Conservation (phyloP, 2,329 filamentous ascomycete genomes). For the Alternaria alternata region DNA sequence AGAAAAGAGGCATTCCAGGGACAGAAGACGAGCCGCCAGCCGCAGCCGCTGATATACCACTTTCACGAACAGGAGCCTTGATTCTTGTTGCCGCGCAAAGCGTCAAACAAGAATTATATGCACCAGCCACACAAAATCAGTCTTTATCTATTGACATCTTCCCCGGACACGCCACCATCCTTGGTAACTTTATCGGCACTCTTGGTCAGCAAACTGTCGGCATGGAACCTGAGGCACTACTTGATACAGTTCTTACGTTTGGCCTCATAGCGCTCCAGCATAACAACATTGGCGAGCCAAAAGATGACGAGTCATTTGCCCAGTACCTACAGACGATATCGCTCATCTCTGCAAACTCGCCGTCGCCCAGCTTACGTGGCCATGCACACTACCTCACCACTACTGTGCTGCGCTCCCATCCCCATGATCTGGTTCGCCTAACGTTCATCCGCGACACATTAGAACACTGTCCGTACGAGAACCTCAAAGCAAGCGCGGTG, state of each 20-base stretch:
- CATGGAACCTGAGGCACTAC: slow-evolving; percentile 58
- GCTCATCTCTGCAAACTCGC: slow-evolving; percentile 58
- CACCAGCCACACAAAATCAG: slow-evolving; percentile 46
- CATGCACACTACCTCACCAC: slow-evolving; percentile 60
- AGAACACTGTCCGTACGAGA: slow-evolving; percentile 62
- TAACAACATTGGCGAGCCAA: slow-evolving; percentile 55
- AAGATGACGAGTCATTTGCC: slow-evolving; percentile 61
- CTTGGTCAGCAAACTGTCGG: slow-evolving; percentile 48
- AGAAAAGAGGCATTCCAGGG: slow-evolving; percentile 53
- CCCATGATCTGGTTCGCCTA: slow-evolving; percentile 60
- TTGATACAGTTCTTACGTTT: slow-evolving; percentile 63
- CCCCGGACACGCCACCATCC: slow-evolving; percentile 60
- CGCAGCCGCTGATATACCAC: slow-evolving; percentile 61
- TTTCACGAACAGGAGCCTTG: slow-evolving; percentile 64
- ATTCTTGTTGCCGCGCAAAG: slow-evolving; percentile 63
- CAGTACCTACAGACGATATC: slow-evolving; percentile 61
- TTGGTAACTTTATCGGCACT: slow-evolving; percentile 60
- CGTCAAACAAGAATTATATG: slow-evolving; percentile 60
- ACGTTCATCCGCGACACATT: slow-evolving; percentile 64
- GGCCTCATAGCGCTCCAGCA: slow-evolving; percentile 60
- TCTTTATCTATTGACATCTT: slow-evolving; percentile 58
- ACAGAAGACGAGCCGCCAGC: slow-evolving; percentile 65
- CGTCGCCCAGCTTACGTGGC: slow-evolving; percentile 57
- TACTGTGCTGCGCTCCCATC: slow-evolving; percentile 62
- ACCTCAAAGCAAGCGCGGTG: slow-evolving; percentile 65